Evolutionary conservation across 2,329 filamentous ascomycete species (phyloP), one percentile per base, ranked within the genome.

Genomic region (Paecilomyces formosus): DNA sequence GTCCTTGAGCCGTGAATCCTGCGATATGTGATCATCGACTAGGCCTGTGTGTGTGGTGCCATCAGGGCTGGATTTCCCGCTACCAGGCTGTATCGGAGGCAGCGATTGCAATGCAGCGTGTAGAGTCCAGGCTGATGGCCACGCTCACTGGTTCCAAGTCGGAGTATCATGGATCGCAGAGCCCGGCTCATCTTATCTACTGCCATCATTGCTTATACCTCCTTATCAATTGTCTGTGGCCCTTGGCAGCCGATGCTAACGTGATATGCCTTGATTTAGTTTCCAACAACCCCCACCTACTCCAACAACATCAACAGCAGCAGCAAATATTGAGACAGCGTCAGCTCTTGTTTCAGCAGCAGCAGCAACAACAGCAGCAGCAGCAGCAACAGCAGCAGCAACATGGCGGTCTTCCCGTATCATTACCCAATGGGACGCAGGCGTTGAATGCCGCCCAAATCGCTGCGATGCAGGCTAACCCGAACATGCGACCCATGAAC

Each of bases 261-360:
- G 33, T 45, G 30, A 22, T 18, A 54, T 13, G 39, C n/a, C 33
- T n/a, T 35, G 12, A 30, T 55, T 52, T 64, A 75, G 73, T 74
- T 59, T 64, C 72, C 28, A 74, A 72, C 56, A 78, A 77, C 57
- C 74, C 75, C 24, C 76, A 81, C 63, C 72, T 81, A 61, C 65
- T 78, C 54, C 79, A 81, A 56, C 78, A 78, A 33, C 39, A 45
- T n/a, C 39, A 45, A 9, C 69, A 72, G 26, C 70, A 72, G 22
- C 70, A 72, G 51, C 68, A 67, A 51, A 57, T 66, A 45, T 58
- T 64, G 55, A 62, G 66, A 35, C 67, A 68, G 35, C 65, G 64
- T 49, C 62, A 56, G n/a, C 64, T 68, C 60, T 66, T 68, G 55
- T 62, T 66, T 21, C 67, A 68, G 39, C 71, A 71, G 5, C 24